phyloP scores from a whole-genome alignment of 2,329 filamentous ascomycete genomes.

The Metarhizium sp. region DNA sequence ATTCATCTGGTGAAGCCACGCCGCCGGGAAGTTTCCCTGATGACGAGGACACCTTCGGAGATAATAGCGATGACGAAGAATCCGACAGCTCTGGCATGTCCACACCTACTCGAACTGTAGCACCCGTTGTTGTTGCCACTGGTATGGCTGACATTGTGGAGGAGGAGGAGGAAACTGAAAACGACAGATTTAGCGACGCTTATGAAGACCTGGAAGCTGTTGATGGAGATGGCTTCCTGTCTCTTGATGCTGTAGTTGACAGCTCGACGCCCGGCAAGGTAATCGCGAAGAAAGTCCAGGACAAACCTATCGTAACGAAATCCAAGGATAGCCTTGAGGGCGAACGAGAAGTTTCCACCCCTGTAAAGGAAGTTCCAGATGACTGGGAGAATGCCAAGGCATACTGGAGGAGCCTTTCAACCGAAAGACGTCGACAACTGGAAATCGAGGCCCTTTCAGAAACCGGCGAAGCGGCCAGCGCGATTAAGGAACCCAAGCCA shows the following conservation, averaged over 20 bases:
- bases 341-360: background rate
- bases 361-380: slow-evolving; percentile 15
- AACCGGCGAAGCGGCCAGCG: slow-evolving; percentile 35
- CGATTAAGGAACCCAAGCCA: slow-evolving; percentile 12
- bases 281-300: slow-evolving; percentile 13
- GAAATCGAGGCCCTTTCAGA: slow-evolving; percentile 48
- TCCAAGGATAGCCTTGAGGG: background rate
- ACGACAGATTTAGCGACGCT: slow-evolving; percentile 65
- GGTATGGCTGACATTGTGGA: slow-evolving; percentile 26
- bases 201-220: slow-evolving; percentile 61
- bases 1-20: background rate
- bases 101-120: slow-evolving; percentile 10
- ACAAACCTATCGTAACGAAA: background rate
- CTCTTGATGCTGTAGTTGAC: slow-evolving; percentile 62
- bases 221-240: slow-evolving; percentile 60
- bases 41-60: background rate
- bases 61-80: background rate
- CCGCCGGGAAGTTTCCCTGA: slow-evolving; percentile 2
- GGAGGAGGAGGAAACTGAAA: slow-evolving; percentile 37
- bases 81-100: slow-evolving; percentile 3
- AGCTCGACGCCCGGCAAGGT: slow-evolving; percentile 33
- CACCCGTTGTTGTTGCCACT: slow-evolving; percentile 11
- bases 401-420: slow-evolving; percentile 59
- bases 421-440: slow-evolving; percentile 52
- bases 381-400: slow-evolving; percentile 61